Evolutionary conservation across 768 basidiomycete species (phyloP).

Genomic region (Boletus huronensis): DNA sequence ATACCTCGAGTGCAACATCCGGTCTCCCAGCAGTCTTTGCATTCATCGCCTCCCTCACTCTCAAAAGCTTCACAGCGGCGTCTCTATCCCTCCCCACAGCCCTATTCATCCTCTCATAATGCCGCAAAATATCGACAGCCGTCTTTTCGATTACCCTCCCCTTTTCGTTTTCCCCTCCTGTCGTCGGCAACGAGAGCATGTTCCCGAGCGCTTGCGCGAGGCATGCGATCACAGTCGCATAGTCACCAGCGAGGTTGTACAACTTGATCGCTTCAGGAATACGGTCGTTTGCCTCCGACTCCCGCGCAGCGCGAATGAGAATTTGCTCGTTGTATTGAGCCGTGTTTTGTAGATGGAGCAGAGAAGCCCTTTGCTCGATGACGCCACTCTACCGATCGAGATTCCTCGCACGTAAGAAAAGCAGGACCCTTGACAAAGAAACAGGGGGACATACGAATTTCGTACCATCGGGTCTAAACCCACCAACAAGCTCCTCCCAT

Average conservation of each 20-base stretch:
- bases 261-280: slow-evolving; percentile 90
- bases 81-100: slow-evolving; percentile 71
- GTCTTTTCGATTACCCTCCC: slow-evolving; percentile 66
- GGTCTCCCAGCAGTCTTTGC: slow-evolving; percentile 67
- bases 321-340: slow-evolving; percentile 78
- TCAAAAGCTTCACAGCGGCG: slow-evolving; percentile 68
- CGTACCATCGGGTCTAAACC: slow-evolving; percentile 85
- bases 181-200: slow-evolving; percentile 61
- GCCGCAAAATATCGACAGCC: slow-evolving; percentile 72
- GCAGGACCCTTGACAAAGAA: not conserved
- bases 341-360: slow-evolving; percentile 68
- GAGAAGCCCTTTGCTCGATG: slow-evolving; percentile 76
- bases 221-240: slow-evolving; percentile 80
- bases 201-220: slow-evolving; percentile 86
- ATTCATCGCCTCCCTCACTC: slow-evolving; percentile 77
- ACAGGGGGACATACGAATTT: slow-evolving; percentile 60
- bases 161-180: slow-evolving; percentile 53
- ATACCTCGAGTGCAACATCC: slow-evolving; percentile 80
- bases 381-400: slow-evolving; percentile 61
- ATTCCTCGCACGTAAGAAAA: not conserved
- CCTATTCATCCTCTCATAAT: slow-evolving; percentile 75
- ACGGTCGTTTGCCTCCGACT: slow-evolving; percentile 81
- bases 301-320: slow-evolving; percentile 75
- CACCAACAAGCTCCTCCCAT: slow-evolving; percentile 95
- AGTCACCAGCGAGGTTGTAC: slow-evolving; percentile 92